Evolutionary conservation across 805 yeast species (phyloP).

Genomic region (Yarrowia keelungensis): DNA sequence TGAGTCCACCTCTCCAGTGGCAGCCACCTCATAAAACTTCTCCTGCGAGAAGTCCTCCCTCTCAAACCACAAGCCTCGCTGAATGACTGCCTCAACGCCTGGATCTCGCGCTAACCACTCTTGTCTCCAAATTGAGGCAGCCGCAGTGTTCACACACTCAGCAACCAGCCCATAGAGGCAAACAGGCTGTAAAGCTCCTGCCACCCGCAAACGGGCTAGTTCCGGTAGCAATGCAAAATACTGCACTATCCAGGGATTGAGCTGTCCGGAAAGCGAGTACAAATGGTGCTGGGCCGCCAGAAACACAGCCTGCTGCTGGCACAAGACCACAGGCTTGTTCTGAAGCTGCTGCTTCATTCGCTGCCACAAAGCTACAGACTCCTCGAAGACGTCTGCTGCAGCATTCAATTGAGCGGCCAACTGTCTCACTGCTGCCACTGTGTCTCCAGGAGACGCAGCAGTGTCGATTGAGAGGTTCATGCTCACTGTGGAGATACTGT

Average conservation of each 20-base stretch:
- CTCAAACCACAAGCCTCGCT: slow-evolving; percentile 22
- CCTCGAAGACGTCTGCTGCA: slow-evolving; percentile 21
- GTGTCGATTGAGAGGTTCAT: slow-evolving; percentile 31
- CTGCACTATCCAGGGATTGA: slow-evolving; percentile 25
- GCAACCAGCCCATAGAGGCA: slow-evolving; percentile 20
- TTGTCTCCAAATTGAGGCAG: neutral
- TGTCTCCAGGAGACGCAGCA: slow-evolving; percentile 21
- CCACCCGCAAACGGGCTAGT: neutral
- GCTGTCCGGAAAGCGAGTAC: slow-evolving; percentile 15
- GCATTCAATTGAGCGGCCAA: slow-evolving; percentile 26
- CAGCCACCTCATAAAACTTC: slow-evolving; percentile 1
- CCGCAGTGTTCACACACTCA: slow-evolving; percentile 11
- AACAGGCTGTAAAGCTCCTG: neutral
- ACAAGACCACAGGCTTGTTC: neutral
- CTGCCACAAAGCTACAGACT: slow-evolving; percentile 34
- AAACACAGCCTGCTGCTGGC: slow-evolving; percentile 22
- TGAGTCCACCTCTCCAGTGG: neutral
- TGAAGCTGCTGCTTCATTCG: slow-evolving; percentile 13
- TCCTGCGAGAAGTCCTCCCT: slow-evolving; percentile 13
- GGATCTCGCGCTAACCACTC: slow-evolving; percentile 8
- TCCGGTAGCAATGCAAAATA: slow-evolving; percentile 15
- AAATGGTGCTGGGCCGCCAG: slow-evolving; percentile 25
- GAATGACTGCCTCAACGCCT: slow-evolving; percentile 11
- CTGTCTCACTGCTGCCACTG: slow-evolving; percentile 10
- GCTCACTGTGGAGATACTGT: slow-evolving; percentile 11